These are phyloP conservation scores for Ophiorrhiza pumila DNA, from an alignment of 257 asterid genomes.

Conservation along the genomic window DNA sequence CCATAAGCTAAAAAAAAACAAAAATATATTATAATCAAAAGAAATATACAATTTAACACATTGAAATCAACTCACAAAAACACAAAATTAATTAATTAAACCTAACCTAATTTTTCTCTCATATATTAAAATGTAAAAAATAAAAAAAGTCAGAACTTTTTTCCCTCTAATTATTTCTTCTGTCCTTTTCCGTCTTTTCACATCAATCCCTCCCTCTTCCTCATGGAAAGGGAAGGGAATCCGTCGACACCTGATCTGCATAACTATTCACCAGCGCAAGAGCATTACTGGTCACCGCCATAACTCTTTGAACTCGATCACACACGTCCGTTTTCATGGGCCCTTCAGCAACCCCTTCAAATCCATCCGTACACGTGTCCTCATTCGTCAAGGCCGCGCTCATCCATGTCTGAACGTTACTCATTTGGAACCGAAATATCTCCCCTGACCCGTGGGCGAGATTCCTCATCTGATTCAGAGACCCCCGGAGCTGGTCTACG, in stretches of 20 bases:
- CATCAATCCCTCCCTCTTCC: neutral
- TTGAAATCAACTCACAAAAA: neutral
- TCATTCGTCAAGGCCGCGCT: slow-evolving; percentile 87
- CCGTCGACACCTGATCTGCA: slow-evolving; percentile 33
- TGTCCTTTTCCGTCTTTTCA: neutral
- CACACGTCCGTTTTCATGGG: slow-evolving; percentile 49
- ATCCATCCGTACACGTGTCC: slow-evolving; percentile 89
- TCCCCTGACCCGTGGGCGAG: slow-evolving; percentile 40
- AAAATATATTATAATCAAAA: neutral
- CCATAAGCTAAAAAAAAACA: neutral
- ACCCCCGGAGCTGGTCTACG: slow-evolving; percentile 61
- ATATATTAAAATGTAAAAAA: neutral
- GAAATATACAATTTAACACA: neutral
- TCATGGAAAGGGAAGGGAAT: neutral
- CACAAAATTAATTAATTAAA: neutral
- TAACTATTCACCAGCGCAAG: slow-evolving; percentile 67
- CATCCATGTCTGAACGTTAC: slow-evolving; percentile 97
- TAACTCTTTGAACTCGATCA: slow-evolving; percentile 41
- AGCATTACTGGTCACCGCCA: slow-evolving; percentile 78
- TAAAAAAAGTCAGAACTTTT: neutral
- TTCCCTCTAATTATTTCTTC: too few relatives aligned
- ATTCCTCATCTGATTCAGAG: slow-evolving; percentile 65
- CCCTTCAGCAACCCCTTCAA: slow-evolving; percentile 43
- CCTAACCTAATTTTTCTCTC: neutral
- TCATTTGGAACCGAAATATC: slow-evolving; percentile 65